These are phyloP conservation scores for Pugionium cornutum DNA, from an alignment of 345 rosid genomes.

Conservation along the genomic window DNA sequence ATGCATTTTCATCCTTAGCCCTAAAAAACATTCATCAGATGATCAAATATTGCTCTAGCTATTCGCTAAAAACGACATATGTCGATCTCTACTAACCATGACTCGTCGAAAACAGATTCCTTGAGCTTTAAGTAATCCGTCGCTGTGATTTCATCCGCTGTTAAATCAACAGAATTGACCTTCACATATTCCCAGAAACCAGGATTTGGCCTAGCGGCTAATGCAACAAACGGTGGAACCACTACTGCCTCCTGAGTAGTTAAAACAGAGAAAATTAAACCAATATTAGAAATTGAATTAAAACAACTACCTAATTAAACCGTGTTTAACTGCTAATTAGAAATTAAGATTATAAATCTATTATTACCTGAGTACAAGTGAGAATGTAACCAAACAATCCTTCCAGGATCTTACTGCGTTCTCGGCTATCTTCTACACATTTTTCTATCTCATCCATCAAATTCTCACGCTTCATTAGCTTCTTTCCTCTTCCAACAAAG, in stretches of 20 bases:
- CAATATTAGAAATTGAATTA: neutral
- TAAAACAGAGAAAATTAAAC: neutral
- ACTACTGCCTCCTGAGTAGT: conserved; percentile 79
- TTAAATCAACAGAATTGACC: conserved; percentile 61
- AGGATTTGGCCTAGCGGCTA: conserved; percentile 82
- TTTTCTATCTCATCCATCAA: conserved; percentile 65
- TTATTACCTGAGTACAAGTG: conserved; percentile 55
- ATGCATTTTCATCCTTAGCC: conserved; percentile 76
- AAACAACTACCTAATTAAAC: neutral
- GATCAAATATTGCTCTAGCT: neutral
- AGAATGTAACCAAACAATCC: conserved; percentile 84
- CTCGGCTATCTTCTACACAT: conserved; percentile 59
- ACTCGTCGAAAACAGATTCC: conserved; percentile 69
- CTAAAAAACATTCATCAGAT: conserved; percentile 43
- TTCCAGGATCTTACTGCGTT: conserved; percentile 63
- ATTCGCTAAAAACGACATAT: neutral
- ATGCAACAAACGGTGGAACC: conserved; percentile 74
- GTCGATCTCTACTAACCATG: conserved; percentile 50
- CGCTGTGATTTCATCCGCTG: conserved; percentile 56
- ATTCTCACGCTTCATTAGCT: conserved; percentile 60
- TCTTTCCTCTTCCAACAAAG: conserved; percentile 60
- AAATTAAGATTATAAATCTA: neutral
- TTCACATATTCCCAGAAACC: conserved; percentile 90
- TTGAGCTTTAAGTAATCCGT: conserved; percentile 76
- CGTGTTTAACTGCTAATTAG: neutral